Conservation (phyloP, 2,329 filamentous ascomycete species). For the Colletotrichum melonis region DNA sequence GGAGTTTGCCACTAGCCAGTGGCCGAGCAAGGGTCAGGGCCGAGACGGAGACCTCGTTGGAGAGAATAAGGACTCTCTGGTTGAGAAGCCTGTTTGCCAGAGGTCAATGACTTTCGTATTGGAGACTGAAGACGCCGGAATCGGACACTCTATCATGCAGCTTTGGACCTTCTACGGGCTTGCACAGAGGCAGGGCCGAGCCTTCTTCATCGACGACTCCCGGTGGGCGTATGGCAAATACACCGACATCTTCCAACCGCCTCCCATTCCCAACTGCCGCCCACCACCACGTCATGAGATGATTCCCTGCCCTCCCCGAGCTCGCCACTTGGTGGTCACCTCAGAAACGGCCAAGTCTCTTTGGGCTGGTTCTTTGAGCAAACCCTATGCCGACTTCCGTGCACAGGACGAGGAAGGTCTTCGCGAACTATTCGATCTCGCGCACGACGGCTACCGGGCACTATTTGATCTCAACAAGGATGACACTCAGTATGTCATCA, state of each 20-base stretch:
- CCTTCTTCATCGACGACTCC: constrained; percentile 88
- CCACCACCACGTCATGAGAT: constrained; percentile 81
- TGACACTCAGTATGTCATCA: constrained; percentile 73
- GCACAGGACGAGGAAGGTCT: constrained; percentile 50
- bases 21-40: constrained; percentile 31
- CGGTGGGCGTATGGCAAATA: constrained; percentile 86
- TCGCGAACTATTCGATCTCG: constrained; percentile 74
- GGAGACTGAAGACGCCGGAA: constrained; percentile 77
- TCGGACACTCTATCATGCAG: constrained; percentile 81
- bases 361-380: constrained; percentile 68
- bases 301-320: constrained; percentile 81
- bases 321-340: constrained; percentile 80
- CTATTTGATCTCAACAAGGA: constrained; percentile 77
- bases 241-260: constrained; percentile 75
- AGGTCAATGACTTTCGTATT: constrained; percentile 82
- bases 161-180: constrained; percentile 88
- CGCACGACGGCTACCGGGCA: constrained; percentile 76
- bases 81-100: constrained; percentile 70
- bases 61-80: constrained; percentile 54
- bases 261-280: constrained; percentile 73
- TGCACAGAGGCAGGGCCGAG: constrained; percentile 77
- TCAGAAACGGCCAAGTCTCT: constrained; percentile 72
- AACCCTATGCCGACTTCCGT: constrained; percentile 66
- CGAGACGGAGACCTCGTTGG: constrained; percentile 57
- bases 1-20: constrained; percentile 40